Conservation (phyloP, 148 eudicot genomes). For the Selenicereus undatus region DNA sequence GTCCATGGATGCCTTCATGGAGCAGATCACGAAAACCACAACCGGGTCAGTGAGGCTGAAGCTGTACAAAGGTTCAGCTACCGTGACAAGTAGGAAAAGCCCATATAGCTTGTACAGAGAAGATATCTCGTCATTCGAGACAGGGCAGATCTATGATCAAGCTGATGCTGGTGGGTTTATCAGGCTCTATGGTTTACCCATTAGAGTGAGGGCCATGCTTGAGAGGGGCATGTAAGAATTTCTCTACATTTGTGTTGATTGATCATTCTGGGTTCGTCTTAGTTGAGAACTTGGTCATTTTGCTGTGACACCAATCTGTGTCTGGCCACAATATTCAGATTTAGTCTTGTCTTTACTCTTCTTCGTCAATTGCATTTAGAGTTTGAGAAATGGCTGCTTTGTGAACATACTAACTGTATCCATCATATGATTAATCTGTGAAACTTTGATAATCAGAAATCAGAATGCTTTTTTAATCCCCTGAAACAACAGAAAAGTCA, state of each 20-base stretch:
- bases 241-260: neutral
- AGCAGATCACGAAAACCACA: constrained; percentile 65
- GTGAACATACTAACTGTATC: neutral
- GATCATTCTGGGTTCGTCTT: neutral
- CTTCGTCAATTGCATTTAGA: neutral
- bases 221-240: constrained; percentile 37
- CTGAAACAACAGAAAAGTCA: too few species aligned
- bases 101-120: constrained; percentile 72
- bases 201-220: constrained; percentile 85
- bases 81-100: constrained; percentile 56
- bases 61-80: constrained; percentile 71
- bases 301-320: neutral
- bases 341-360: neutral
- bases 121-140: constrained; percentile 86
- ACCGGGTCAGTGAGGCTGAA: constrained; percentile 85
- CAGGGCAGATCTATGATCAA: constrained; percentile 69
- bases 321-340: neutral
- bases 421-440: neutral
- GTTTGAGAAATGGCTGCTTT: neutral
- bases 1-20: constrained; percentile 80
- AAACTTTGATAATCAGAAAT: too few species aligned
- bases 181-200: constrained; percentile 74
- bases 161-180: constrained; percentile 97
- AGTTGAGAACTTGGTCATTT: constrained; percentile 1
- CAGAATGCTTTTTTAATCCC: too few species aligned